Evolutionary conservation across 306 rosid genomes (phyloP), one percentile per base, ranked within the genome.

Genomic region (Castanea mollissima): DNA sequence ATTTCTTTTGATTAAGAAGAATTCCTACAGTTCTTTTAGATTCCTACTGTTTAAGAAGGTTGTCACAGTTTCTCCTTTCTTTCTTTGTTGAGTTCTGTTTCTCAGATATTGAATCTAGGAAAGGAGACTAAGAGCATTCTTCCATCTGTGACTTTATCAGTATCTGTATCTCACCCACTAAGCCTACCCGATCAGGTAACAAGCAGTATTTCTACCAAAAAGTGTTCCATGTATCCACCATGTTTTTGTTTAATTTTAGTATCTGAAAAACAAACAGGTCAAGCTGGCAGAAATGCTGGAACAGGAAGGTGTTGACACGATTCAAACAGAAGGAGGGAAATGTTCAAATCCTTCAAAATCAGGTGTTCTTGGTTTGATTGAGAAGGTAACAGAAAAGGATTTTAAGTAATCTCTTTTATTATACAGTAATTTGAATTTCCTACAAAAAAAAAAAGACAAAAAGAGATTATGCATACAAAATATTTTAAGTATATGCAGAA

Each of bases 151-250:
- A 80, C 83, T 76, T 80, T 94, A 85, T 91, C 97, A 19, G 92
- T 94, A 76, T 92, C 99, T 0, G 97, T 94, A 80, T 95, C 99
- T 81, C 97, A 91, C 86, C 92, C 97, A 4, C 89, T 92, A 74
- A 89, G 93, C 88, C 97, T 90, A 29, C 98, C 98, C 2, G 97
- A 92, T 71, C 97, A 94, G 97, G 99, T 94, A 64, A 77, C 44
- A 71, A 78, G 38, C 57, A 68, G 49, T 72, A 64, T 54, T 65
- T 79, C 69, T 64, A 59, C 80, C 55, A 35, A 70, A 46, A 8
- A 55, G 44, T 65, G 23, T 58, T 75, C 4, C 4, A 44, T 64
- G 19, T 67, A 11, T 41, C 15, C 60, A 44, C 57, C 32, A 23
- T 20, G 44, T 21, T 74, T 11, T 55, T 4, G 59, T 74, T 52